Percentiles rank a stretch among this genome's conserved stretches.
These are phyloP conservation scores for Sporormia fimetaria DNA, from an alignment of 495 filamentous ascomycete genomes.

Conservation along the genomic window DNA sequence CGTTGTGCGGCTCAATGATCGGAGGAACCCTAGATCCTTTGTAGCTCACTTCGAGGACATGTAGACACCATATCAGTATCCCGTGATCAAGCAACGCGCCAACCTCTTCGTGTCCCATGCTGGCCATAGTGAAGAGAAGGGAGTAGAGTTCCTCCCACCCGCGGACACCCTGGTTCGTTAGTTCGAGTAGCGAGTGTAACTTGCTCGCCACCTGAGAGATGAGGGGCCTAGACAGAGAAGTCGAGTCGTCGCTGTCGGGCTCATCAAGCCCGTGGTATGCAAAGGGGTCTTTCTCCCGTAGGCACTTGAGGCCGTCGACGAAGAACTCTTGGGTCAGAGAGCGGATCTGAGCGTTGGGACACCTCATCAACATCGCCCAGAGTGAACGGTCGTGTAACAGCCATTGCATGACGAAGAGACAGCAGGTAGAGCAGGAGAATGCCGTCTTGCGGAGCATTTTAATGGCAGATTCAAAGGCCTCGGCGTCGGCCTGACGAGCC, in stretches of 20 bases:
- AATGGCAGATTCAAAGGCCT: constrained; percentile 50
- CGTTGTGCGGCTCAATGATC: constrained; percentile 1
- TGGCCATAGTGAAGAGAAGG: constrained; percentile 13
- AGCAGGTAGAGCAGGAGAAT: constrained; percentile 45
- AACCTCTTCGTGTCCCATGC: constrained; percentile 16
- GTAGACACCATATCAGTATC: constrained; percentile 14
- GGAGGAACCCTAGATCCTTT: constrained; percentile 16
- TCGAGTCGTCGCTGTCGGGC: constrained; percentile 10
- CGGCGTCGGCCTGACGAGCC: constrained; percentile 58
- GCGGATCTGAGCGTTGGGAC: constrained; percentile 49
- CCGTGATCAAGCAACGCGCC: constrained; percentile 13
- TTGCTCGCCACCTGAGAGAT: constrained; percentile 1
- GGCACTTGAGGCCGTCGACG: constrained; percentile 9
- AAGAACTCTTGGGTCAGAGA: constrained; percentile 34
- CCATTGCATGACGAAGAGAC: constrained; percentile 52
- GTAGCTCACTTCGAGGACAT: too few relatives aligned
- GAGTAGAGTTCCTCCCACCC: constrained; percentile 24
- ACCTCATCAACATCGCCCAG: constrained; percentile 60
- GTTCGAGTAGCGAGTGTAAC: constrained; percentile 3
- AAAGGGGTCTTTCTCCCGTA: constrained; percentile 23
- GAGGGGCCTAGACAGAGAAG: constrained; percentile 7
- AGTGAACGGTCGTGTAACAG: constrained; percentile 42
- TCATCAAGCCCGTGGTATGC: constrained; percentile 14
- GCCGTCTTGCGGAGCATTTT: constrained; percentile 43
- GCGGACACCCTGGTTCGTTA: not conserved